A percentile compares a stretch with the other conserved stretches of the same genome.
Conservation (phyloP, 306 rosid species). For the Vigna trinervia region DNA sequence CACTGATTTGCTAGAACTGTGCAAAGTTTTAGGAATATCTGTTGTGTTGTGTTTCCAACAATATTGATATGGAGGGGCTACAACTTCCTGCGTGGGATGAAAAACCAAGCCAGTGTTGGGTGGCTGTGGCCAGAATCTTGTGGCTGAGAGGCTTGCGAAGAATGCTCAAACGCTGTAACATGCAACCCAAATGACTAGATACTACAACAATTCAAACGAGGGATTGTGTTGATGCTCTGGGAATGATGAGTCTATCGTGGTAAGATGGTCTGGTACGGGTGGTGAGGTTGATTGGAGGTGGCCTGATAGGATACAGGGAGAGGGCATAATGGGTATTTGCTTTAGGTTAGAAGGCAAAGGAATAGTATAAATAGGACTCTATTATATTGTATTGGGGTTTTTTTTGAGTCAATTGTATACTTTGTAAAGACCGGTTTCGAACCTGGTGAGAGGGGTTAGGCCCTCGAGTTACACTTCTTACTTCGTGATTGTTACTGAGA, state of each 20-base stretch:
- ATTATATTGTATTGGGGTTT: too few relatives aligned
- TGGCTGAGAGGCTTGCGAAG: conserved; percentile 10
- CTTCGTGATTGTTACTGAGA: too few relatives aligned
- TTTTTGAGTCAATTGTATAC: too few relatives aligned
- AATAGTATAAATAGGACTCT: too few relatives aligned
- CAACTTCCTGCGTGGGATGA: neutral
- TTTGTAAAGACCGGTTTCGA: too few relatives aligned
- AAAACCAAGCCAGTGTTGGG: conserved; percentile 18
- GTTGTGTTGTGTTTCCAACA: conserved; percentile 25
- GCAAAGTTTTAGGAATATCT: neutral
- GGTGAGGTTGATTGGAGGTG: conserved; percentile 4
- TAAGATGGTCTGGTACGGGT: neutral
- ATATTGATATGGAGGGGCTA: neutral
- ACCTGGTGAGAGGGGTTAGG: too few relatives aligned
- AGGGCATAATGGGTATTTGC: too few relatives aligned
- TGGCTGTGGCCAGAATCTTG: conserved; percentile 18
- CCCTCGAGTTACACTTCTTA: too few relatives aligned
- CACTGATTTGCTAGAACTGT: conserved; percentile 9
- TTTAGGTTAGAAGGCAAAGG: too few relatives aligned
- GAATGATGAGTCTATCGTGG: conserved; percentile 4
- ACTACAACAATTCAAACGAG: neutral
- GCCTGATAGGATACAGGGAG: too few relatives aligned
- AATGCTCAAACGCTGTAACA: neutral
- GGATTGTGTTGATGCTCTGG: neutral
- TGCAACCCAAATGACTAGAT: conserved; percentile 1